Evolutionary conservation across 495 filamentous ascomycete genomes (phyloP).

Genomic region (Trichoderma virens): DNA sequence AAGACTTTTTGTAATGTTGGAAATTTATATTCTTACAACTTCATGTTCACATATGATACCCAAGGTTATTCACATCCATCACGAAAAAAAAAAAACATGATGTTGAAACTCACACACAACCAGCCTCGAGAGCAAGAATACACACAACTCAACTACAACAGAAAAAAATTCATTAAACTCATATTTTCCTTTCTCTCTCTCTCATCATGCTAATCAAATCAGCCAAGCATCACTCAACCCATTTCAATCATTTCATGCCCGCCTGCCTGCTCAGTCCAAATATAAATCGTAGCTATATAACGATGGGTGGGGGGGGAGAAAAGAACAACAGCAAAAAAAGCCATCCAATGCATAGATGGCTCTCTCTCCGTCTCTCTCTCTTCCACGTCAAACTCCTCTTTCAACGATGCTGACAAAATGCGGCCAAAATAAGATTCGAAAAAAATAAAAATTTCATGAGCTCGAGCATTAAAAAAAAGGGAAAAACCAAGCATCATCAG

Average conservation of each 20-base stretch:
- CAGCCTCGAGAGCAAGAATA: no score
- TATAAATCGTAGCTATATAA: constrained; percentile 1
- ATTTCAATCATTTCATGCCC: neutral
- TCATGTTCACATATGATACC: no score
- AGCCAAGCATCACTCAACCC: neutral
- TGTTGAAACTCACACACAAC: no score
- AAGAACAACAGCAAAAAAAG: neutral
- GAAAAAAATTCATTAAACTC: neutral
- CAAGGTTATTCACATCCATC: no score
- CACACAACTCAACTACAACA: no score
- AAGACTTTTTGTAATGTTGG: neutral
- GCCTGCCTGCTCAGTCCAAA: constrained; percentile 1
- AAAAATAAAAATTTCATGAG: neutral
- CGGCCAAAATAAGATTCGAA: neutral
- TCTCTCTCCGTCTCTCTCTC: neutral
- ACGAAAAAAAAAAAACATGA: no score
- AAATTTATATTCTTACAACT: no score
- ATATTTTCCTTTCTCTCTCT: neutral
- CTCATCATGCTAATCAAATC: neutral
- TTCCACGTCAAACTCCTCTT: neutral
- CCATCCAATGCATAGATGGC: neutral
- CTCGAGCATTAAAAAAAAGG: no score
- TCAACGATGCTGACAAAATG: neutral
- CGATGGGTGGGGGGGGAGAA: neutral
- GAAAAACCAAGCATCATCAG: neutral